Conservation (phyloP, 2,329 filamentous ascomycete species). For the Aspergillus sp. region DNA sequence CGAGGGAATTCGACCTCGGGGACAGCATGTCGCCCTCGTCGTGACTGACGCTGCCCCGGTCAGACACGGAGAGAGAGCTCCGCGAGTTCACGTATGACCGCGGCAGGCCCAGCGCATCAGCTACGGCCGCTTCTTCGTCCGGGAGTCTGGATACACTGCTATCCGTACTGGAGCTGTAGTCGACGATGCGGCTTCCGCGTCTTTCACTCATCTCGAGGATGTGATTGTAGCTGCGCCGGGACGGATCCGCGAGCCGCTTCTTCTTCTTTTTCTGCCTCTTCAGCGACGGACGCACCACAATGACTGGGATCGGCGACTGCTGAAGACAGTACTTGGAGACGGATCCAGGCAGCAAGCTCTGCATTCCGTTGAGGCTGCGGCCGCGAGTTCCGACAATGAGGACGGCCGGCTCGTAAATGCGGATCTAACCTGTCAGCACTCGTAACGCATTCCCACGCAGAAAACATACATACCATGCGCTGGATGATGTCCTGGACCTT, state of each 20-base stretch:
- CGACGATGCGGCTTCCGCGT: conserved; percentile 44
- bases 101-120: conserved; percentile 39
- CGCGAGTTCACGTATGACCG: conserved; percentile 21
- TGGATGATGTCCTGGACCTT: conserved; percentile 88
- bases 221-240: conserved; percentile 64
- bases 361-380: conserved; percentile 72
- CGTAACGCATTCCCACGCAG: neutral
- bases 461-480: conserved; percentile 56
- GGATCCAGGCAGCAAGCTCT: conserved; percentile 76
- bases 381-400: conserved; percentile 84
- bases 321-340: conserved; percentile 93
- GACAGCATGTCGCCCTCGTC: conserved; percentile 17
- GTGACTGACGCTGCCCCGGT: conserved; percentile 24
- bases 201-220: conserved; percentile 60
- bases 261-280: conserved; percentile 84
- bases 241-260: conserved; percentile 70
- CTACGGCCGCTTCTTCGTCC: conserved; percentile 43
- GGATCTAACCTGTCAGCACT: conserved; percentile 51
- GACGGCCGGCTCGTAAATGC: conserved; percentile 83
- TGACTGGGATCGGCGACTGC: conserved; percentile 84
- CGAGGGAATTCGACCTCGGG: conserved; percentile 14
- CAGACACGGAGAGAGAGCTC: conserved; percentile 26
- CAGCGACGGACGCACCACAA: conserved; percentile 78
- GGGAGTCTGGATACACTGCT: conserved; percentile 36
- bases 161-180: conserved; percentile 38